Conservation (phyloP, 306 rosid genomes). For the Oemleria cerasiformis region DNA sequence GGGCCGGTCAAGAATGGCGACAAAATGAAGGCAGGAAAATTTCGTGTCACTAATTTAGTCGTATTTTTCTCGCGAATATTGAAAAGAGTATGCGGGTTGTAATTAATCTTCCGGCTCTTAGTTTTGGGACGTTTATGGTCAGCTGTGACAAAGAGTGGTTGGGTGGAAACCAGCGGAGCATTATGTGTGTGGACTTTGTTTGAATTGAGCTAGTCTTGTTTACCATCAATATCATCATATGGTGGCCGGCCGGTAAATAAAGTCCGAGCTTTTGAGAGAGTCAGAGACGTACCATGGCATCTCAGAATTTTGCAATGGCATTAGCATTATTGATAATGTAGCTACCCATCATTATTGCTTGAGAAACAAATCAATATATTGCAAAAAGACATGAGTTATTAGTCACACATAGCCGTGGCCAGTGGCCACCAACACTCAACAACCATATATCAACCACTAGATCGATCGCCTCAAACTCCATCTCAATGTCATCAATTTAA, state of each 20-base stretch:
- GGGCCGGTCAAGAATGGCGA: too few relatives aligned
- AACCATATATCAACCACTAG: too few relatives aligned
- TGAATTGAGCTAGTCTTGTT: slow-evolving; percentile 13
- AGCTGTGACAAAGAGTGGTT: background rate
- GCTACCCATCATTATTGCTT: too few relatives aligned
- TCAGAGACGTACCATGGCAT: background rate
- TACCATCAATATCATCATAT: slow-evolving; percentile 10
- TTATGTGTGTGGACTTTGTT: background rate
- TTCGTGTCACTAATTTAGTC: too few relatives aligned
- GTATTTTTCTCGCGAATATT: too few relatives aligned
- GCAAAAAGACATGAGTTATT: background rate
- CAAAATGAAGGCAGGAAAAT: too few relatives aligned
- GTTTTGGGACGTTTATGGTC: background rate
- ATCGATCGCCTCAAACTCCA: too few relatives aligned
- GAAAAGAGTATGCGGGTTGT: too few relatives aligned
- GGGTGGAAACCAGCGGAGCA: slow-evolving; percentile 11
- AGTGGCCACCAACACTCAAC: too few relatives aligned
- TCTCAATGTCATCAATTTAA: background rate
- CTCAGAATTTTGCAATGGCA: background rate
- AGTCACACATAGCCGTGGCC: too few relatives aligned
- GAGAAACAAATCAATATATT: too few relatives aligned
- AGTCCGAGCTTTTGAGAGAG: background rate
- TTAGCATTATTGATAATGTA: too few relatives aligned
- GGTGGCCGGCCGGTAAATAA: background rate
- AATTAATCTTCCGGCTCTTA: background rate